phyloP scores from a whole-genome alignment of 805 yeast species.

The Metschnikowia continentalis region DNA sequence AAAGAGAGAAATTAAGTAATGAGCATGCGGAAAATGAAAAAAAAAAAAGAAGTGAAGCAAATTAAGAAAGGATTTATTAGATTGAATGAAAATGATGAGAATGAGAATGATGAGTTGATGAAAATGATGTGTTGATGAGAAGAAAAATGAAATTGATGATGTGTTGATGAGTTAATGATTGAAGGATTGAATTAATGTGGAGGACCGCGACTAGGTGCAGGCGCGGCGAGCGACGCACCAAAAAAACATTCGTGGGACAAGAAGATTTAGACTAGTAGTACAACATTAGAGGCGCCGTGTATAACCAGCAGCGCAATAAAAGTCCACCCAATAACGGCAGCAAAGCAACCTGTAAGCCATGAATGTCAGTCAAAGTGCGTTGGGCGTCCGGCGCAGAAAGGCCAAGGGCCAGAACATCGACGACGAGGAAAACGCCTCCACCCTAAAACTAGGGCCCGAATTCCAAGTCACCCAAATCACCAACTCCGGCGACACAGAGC shows the following conservation, averaged over 20 bases:
- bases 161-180: too few species aligned
- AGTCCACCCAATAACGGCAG: too few species aligned
- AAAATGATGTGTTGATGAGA: too few species aligned
- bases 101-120: too few species aligned
- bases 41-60: too few species aligned
- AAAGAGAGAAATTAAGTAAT: neutral
- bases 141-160: too few species aligned
- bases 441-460: slow-evolving; percentile 86
- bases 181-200: too few species aligned
- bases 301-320: neutral
- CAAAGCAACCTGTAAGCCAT: slow-evolving; percentile 29
- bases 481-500: slow-evolving; percentile 74
- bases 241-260: neutral
- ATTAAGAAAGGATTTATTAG: too few species aligned
- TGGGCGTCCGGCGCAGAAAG: slow-evolving; percentile 76
- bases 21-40: neutral
- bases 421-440: slow-evolving; percentile 90
- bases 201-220: too few species aligned
- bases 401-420: slow-evolving; percentile 55
- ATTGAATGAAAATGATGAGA: too few species aligned
- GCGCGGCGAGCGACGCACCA: too few species aligned
- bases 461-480: slow-evolving; percentile 76
- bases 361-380: slow-evolving; percentile 88
- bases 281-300: neutral
- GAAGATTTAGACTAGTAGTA: neutral